Evolutionary conservation across 345 rosid species (phyloP).

Genomic region (Euclidium syriacum): DNA sequence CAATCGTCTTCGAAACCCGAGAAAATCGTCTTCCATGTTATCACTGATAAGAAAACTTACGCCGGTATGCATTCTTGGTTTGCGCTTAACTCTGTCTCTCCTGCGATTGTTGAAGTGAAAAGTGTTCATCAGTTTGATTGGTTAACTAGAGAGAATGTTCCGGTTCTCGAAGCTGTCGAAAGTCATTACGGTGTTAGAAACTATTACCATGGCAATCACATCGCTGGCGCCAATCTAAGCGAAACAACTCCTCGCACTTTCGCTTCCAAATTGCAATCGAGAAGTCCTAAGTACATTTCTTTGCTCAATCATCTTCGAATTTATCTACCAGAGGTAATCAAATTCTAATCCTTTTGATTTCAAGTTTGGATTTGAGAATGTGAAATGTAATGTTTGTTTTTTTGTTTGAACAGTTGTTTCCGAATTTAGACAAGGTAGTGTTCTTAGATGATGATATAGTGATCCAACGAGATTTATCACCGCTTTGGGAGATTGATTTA

Average conservation of each 20-base stretch:
- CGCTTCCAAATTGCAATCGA: constrained; percentile 91
- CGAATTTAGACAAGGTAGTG: constrained; percentile 86
- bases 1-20: constrained; percentile 80
- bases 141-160: constrained; percentile 98
- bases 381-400: constrained; percentile 12
- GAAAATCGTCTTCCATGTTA: constrained; percentile 90
- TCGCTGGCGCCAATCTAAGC: constrained; percentile 77
- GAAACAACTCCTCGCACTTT: constrained; percentile 79
- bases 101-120: constrained; percentile 93
- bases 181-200: constrained; percentile 67
- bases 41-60: constrained; percentile 98
- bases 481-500: constrained; percentile 91
- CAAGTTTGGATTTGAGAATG: not conserved
- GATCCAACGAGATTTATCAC: constrained; percentile 84
- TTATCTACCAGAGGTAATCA: constrained; percentile 90
- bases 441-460: constrained; percentile 96
- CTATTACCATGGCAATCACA: constrained; percentile 96
- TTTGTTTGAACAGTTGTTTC: constrained; percentile 74
- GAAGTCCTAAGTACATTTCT: constrained; percentile 99
- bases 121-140: constrained; percentile 98
- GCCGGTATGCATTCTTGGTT: constrained; percentile 99
- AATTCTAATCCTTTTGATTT: not conserved
- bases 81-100: constrained; percentile 77
- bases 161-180: constrained; percentile 97
- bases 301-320: constrained; percentile 97